Conservation (phyloP, 371 early-diverging fungal genomes). For the Entomophthora muscae region DNA sequence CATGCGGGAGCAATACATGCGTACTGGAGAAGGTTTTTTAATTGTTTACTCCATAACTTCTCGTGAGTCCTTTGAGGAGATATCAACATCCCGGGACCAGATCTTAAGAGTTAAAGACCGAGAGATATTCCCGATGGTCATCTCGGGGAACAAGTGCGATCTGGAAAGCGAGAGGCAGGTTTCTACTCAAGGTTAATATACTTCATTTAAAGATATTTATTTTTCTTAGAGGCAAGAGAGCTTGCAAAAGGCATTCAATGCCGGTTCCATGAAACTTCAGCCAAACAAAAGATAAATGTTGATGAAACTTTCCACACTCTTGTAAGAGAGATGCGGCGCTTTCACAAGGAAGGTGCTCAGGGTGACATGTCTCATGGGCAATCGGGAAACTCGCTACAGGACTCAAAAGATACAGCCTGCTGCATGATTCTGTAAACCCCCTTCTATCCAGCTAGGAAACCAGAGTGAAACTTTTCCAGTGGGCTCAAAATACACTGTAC, state of each 20-base stretch:
- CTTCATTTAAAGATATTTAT: not conserved
- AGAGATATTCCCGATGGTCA: conserved; percentile 66
- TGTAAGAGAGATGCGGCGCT: conserved; percentile 66
- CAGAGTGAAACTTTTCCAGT: not conserved
- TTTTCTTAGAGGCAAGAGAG: conserved; percentile 65
- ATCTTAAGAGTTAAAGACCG: conserved; percentile 67
- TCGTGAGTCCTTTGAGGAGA: conserved; percentile 60
- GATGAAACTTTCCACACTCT: conserved; percentile 80
- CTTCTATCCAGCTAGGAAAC: not conserved
- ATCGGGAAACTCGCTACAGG: not conserved
- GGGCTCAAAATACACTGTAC: not conserved
- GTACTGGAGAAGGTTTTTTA: conserved; percentile 76
- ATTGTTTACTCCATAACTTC: conserved; percentile 61
- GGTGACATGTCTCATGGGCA: not conserved
- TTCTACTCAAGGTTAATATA: conserved; percentile 25
- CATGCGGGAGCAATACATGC: conserved; percentile 38
- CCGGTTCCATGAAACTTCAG: conserved; percentile 81
- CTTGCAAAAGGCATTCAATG: conserved; percentile 61
- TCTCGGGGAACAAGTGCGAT: conserved; percentile 94
- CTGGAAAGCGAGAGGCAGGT: conserved; percentile 64
- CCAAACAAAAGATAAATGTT: conserved; percentile 76
- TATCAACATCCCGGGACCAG: conserved; percentile 50
- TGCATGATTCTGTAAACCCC: not conserved
- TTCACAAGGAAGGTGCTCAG: conserved; percentile 29
- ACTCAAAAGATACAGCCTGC: not conserved